These are phyloP conservation scores for Hygrocybe punicea DNA, from an alignment of 768 basidiomycete species.

Conservation along the genomic window DNA sequence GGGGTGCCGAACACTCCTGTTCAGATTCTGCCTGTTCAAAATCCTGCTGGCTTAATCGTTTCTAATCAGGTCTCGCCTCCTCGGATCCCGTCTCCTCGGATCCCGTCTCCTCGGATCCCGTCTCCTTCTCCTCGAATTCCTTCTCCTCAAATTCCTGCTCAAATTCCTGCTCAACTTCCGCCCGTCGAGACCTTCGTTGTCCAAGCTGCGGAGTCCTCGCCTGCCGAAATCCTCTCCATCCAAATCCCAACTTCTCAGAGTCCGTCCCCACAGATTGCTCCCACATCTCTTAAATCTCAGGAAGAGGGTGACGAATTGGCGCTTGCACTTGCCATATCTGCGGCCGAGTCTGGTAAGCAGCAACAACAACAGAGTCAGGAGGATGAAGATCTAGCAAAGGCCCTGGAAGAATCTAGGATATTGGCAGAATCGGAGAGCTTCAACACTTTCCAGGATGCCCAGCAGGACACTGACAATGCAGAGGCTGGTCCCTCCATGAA, in stretches of 20 bases:
- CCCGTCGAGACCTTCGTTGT: background rate
- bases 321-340: slow-evolving; percentile 44
- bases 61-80: background rate
- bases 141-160: background rate
- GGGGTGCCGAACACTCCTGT: background rate
- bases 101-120: background rate
- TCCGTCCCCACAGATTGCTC: background rate
- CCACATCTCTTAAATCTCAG: background rate
- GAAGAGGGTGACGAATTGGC: slow-evolving; percentile 2
- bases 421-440: background rate
- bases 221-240: background rate
- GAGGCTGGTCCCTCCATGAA: slow-evolving; percentile 24
- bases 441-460: slow-evolving; percentile 13
- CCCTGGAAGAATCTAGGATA: slow-evolving; percentile 52
- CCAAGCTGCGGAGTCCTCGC: background rate
- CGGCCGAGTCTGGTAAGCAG: slow-evolving; percentile 41
- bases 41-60: too few species aligned
- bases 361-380: slow-evolving; percentile 44
- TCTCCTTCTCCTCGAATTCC: background rate
- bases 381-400: slow-evolving; percentile 64
- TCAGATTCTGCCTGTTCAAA: too few species aligned
- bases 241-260: background rate
- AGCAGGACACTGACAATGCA: background rate
- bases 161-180: background rate
- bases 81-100: background rate